A percentile compares a stretch with the other conserved stretches of the same genome.
Conservation (phyloP, 2,329 filamentous ascomycete species). For the Stagonosporopsis tanaceti region DNA sequence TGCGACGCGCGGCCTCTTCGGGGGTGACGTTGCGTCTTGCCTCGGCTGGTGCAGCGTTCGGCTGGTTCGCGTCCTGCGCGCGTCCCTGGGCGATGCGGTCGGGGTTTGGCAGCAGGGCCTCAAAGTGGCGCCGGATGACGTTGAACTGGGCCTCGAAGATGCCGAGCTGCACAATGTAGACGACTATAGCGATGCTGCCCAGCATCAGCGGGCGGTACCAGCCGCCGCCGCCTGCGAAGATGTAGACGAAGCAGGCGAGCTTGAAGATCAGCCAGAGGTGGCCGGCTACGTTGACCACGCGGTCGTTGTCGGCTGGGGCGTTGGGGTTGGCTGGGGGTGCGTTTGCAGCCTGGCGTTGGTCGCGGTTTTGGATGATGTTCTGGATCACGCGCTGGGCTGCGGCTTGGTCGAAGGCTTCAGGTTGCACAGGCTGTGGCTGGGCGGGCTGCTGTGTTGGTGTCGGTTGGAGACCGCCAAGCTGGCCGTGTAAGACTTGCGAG, state of each 20-base stretch:
- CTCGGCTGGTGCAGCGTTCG: conserved; percentile 1
- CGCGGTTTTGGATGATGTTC: conserved; percentile 21
- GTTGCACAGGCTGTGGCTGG: conserved; percentile 19
- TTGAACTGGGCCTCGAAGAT: conserved; percentile 52
- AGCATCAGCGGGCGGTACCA: conserved; percentile 53
- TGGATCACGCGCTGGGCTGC: conserved; percentile 22
- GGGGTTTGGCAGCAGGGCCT: conserved; percentile 49
- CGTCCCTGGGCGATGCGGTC: conserved; percentile 27
- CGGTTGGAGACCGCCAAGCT: conserved; percentile 27
- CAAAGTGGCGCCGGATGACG: conserved; percentile 53
- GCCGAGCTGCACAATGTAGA: conserved; percentile 54
- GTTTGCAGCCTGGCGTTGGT: conserved; percentile 22
- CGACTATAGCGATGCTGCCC: conserved; percentile 48
- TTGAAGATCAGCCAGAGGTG: conserved; percentile 67
- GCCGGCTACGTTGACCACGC: conserved; percentile 35
- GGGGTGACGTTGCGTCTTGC: conserved; percentile 44
- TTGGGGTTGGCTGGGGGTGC: conserved; percentile 14
- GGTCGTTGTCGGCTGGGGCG: conserved; percentile 33
- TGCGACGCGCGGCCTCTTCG: conserved; percentile 52
- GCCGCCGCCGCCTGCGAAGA: conserved; percentile 59
- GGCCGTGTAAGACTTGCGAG: conserved; percentile 25
- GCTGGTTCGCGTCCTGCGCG: conserved; percentile 13
- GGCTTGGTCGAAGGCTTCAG: conserved; percentile 20
- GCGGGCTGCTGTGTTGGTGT: conserved; percentile 27
- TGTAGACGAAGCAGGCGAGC: conserved; percentile 65